Evolutionary conservation across 768 basidiomycete species (phyloP).

Genomic region (Mycena kentingensis): DNA sequence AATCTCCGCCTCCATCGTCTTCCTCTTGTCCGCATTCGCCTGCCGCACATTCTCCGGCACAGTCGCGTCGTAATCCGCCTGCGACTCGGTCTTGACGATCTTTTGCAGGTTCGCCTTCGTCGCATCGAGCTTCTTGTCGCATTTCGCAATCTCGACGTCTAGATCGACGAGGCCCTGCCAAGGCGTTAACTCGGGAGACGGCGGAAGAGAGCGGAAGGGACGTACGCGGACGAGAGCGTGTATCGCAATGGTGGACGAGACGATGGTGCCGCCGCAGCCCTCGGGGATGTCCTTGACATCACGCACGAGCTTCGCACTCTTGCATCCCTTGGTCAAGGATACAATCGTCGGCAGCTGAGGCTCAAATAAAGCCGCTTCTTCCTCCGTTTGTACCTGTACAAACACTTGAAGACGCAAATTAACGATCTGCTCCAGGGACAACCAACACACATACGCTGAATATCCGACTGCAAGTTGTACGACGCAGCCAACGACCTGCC

Average conservation of each 20-base stretch:
- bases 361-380: constrained; percentile 67
- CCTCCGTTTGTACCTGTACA: constrained; percentile 65
- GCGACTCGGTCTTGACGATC: constrained; percentile 68
- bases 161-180: constrained; percentile 86
- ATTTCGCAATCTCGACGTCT: constrained; percentile 84
- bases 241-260: constrained; percentile 73
- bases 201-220: not conserved
- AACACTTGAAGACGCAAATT: constrained; percentile 55
- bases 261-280: constrained; percentile 84
- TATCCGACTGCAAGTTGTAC: constrained; percentile 84
- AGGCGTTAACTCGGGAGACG: not conserved
- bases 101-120: constrained; percentile 73
- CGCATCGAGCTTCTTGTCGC: constrained; percentile 85
- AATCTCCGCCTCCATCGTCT: constrained; percentile 79
- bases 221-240: constrained; percentile 85
- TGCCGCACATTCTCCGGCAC: constrained; percentile 77
- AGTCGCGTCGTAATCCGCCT: constrained; percentile 76
- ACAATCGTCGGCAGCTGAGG: constrained; percentile 75
- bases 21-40: constrained; percentile 81
- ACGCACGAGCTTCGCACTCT: constrained; percentile 68
- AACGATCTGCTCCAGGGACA: not conserved
- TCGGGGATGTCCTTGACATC: constrained; percentile 70
- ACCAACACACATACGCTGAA: constrained; percentile 60
- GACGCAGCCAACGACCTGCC: constrained; percentile 86
- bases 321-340: constrained; percentile 87